Base-by-base conservation (phyloP, 2,329 filamentous ascomycete genomes). In the Clarireedia monteithiana region DNA sequence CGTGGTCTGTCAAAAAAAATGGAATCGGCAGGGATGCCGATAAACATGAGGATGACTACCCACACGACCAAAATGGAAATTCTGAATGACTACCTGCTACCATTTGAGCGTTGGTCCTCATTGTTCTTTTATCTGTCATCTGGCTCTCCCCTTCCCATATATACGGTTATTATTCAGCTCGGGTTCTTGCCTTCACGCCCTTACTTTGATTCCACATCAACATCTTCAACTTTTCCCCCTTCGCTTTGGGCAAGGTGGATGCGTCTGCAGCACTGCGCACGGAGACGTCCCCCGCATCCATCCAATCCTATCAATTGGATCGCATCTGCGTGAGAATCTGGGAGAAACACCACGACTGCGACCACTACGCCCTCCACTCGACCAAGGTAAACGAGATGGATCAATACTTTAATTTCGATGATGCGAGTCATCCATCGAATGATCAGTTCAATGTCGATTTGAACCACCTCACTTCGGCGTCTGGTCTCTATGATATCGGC, bases 341-440 rank as follows among this genome's bases (percentile, higher is more conserved):
- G 6, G 12, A 14, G 20, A 7, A 45, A 36, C 9, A 7, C 39
- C 9, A 6, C 15, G 17, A 42, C 39, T 26, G 20, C 50, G 17
- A 38, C n/a, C 26, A 20, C 15, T 24, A 30, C 66, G 66, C 66
- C 66, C 62, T 68, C 54, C 65, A 58, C 56, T 68, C 67, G 67
- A 71, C 69, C 58, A 70, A 71, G n/a, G 72, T 71, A 49, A 72
- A 80, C 60, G 68, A 70, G 2, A 73, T 76, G 61, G 82, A 85
- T 55, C 78, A 84, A 59, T 83, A 86, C 66, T 79, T 88, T 68
- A 75, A 83, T 66, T 85, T 82, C 80, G 79, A 83, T 63, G 70
- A 76, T 57, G 73, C 75, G 50, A 57, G 57, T 30, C 46, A 64
- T 30, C 55, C 61, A 39, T 24, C 55, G 34, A 30, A 12, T 34